A percentile compares a stretch with the other conserved stretches of the same genome.
Evolutionary conservation across 352 stramenopile genomes (phyloP).

Genomic region (Globisporangium takayamanum): DNA sequence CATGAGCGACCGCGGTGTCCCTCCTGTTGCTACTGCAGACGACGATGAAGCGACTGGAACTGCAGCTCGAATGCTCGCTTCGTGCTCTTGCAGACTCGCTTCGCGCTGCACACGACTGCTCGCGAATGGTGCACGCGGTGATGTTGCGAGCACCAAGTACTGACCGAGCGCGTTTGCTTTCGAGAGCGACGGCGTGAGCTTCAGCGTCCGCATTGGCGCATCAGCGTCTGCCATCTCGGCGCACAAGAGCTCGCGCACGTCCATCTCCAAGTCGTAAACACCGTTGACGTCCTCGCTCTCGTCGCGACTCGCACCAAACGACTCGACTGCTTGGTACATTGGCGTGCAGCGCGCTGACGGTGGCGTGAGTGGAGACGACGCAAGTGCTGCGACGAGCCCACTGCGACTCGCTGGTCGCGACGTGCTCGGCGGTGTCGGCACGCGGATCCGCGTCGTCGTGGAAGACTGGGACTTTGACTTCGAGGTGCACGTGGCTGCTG

Average conservation of each 20-base stretch:
- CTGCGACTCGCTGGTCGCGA: conserved; percentile 1
- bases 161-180: conserved; percentile 34
- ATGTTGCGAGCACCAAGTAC: conserved; percentile 12
- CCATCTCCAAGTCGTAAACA: conserved; percentile 13
- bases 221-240: conserved; percentile 17
- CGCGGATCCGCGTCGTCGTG: not conserved
- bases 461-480: conserved; percentile 7
- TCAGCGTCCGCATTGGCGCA: conserved; percentile 40
- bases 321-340: not conserved
- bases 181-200: conserved; percentile 27
- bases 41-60: too few species aligned
- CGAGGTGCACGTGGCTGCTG: conserved; percentile 3
- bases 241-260: conserved; percentile 15
- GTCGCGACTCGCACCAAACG: not conserved
- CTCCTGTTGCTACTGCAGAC: too few species aligned
- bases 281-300: not conserved
- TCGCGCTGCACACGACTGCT: not conserved
- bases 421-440: conserved; percentile 5
- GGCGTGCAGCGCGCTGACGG: not conserved
- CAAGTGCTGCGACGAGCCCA: not conserved
- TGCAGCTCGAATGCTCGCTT: too few species aligned
- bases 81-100: too few species aligned
- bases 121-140: not conserved
- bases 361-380: not conserved
- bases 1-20: too few species aligned